Evolutionary conservation across 1,284 basidiomycete genomes (phyloP), one percentile per base, ranked within the genome.

Genomic region (Ganoderma lingzhi): DNA sequence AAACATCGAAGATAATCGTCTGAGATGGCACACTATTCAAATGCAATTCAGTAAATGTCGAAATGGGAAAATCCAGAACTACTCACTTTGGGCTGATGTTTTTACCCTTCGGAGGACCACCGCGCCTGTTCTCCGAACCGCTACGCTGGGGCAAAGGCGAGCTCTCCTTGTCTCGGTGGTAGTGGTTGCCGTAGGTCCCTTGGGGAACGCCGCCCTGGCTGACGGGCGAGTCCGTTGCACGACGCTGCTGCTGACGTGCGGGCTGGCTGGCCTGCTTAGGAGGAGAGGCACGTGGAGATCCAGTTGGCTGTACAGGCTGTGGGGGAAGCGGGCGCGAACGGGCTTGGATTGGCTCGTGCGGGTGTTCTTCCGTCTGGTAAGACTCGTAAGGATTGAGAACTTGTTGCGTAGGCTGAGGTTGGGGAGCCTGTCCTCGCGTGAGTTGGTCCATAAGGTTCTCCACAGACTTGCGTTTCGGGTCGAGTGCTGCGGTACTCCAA

Each of bases 391-490:
- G 80, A 55, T 78, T 70, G 62, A 73, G 65, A 35, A 77, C 67
- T 65, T 82, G 76, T 73, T 84, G 78, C 70, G 80, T 77, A 63
- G 82, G 78, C 58, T 79, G 67, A 63, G 78, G 62, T 35, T 78
- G 78, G 68, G 84, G 82, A 48, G 78, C 77, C 76, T 87, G 88
- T 66, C 85, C 83, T 71, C 90, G 84, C 39, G 89, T 88, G 19
- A 93, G 78, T 75, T 91, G 89, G 71, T 93, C 92, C 75, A 94
- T 83, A 53, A 93, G 80, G 75, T 93, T 93, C 76, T 93, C 92
- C 64, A 93, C 91, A 3, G 92, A 93, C 77, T 92, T 91, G 68
- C 90, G 86, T 82, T 93, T 93, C 30, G 91, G 89, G 73, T 93
- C 91, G 23, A 82, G 79, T 45, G 84, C 80, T 6, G 85, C 81